These are phyloP conservation scores for Trichoderma hamatum DNA, from an alignment of 2,329 filamentous ascomycete genomes.

Conservation along the genomic window DNA sequence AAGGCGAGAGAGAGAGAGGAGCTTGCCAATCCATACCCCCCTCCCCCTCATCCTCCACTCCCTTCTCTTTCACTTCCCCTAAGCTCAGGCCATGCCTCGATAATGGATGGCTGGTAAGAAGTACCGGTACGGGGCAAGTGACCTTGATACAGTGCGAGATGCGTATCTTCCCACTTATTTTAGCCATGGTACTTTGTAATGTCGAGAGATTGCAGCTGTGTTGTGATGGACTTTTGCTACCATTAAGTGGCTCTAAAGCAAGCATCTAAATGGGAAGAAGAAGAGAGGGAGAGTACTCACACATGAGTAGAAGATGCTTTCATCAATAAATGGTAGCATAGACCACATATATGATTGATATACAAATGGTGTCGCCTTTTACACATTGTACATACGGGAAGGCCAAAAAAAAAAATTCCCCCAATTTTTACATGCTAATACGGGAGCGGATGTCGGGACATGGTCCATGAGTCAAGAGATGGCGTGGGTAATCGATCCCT, in stretches of 20 bases:
- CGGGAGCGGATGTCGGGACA: background rate
- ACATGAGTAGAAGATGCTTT: background rate
- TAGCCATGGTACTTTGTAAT: background rate
- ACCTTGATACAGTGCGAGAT: constrained; percentile 16
- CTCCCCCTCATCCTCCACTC: constrained; percentile 9
- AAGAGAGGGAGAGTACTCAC: background rate
- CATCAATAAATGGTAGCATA: background rate
- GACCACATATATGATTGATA: background rate
- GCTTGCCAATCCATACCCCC: constrained; percentile 25
- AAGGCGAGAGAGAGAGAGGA: constrained; percentile 7
- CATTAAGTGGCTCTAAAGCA: background rate
- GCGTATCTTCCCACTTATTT: background rate
- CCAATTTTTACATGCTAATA: background rate
- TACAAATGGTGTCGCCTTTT: background rate
- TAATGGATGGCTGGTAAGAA: constrained; percentile 27
- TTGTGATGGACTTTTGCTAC: background rate
- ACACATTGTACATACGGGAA: background rate
- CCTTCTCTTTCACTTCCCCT: background rate
- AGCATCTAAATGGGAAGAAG: background rate
- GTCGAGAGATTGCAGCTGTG: background rate
- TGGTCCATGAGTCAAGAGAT: background rate
- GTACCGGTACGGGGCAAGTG: constrained; percentile 22
- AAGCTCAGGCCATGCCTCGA: constrained; percentile 24
- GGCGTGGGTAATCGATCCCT: background rate
- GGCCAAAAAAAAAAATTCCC: background rate